Evolutionary conservation across 2,329 filamentous ascomycete species (phyloP).

Genomic region (Myriosclerotinia scirpicola): DNA sequence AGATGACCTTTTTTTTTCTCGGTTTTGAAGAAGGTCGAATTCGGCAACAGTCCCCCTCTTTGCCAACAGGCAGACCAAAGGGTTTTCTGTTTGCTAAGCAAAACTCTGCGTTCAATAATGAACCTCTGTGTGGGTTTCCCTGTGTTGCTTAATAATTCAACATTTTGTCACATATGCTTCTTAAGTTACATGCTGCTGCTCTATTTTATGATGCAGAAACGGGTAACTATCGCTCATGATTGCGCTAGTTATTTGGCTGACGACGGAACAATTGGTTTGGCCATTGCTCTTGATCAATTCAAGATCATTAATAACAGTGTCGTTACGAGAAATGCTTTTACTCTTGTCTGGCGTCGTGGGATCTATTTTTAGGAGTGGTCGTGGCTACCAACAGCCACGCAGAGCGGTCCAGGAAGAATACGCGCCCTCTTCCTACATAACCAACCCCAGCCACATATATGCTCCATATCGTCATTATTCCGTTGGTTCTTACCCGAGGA

Average conservation of each 20-base stretch:
- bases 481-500: not conserved
- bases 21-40: not conserved
- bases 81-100: not conserved
- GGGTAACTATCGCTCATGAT: not conserved
- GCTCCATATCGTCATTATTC: not conserved
- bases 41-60: not conserved
- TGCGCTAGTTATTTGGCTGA: not conserved
- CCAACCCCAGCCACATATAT: slow-evolving; percentile 3
- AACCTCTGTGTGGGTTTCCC: too few species aligned
- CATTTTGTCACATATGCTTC: not conserved
- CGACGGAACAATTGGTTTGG: not conserved
- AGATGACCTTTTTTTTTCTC: not conserved
- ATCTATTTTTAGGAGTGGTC: not conserved
- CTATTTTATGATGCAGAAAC: not conserved
- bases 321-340: not conserved
- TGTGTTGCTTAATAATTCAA: not conserved
- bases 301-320: too few species aligned
- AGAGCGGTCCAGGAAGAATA: not conserved
- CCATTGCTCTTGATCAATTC: not conserved
- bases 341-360: not conserved
- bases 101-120: not conserved
- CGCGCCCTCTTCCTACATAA: slow-evolving; percentile 8
- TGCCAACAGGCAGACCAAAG: not conserved
- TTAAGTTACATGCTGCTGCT: not conserved
- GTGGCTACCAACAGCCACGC: not conserved